Percentiles rank a stretch among this genome's conserved stretches.
phyloP scores from a whole-genome alignment of 2,329 filamentous ascomycete genomes.

The Ophiocordyceps camponoti-saundersi region DNA sequence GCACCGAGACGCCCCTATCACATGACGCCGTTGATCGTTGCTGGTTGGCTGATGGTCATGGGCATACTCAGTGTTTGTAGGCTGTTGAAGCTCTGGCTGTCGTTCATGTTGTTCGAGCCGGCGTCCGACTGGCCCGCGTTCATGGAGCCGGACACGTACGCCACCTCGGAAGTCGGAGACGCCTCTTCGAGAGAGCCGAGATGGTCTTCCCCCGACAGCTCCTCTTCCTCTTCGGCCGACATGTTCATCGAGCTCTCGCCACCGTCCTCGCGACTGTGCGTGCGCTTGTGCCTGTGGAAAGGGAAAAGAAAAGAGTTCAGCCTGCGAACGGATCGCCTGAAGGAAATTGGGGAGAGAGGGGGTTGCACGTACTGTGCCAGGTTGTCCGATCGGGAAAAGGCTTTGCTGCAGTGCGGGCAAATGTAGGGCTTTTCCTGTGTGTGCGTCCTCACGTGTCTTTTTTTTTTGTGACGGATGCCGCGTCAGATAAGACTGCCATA shows the following conservation, averaged over 20 bases:
- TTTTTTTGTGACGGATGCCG: slow-evolving; percentile 4
- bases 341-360: slow-evolving; percentile 20
- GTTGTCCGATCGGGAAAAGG: slow-evolving; percentile 96
- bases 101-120: slow-evolving; percentile 4
- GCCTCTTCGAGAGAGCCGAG: slow-evolving; percentile 66
- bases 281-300: slow-evolving; percentile 58
- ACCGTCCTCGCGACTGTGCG: slow-evolving; percentile 48
- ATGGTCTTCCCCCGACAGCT: slow-evolving; percentile 67
- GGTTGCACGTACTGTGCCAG: slow-evolving; percentile 68
- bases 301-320: slow-evolving; percentile 2
- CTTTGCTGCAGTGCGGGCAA: slow-evolving; percentile 96
- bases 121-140: slow-evolving; percentile 22
- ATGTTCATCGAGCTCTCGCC: slow-evolving; percentile 40
- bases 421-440: slow-evolving; percentile 98
- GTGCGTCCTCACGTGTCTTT: slow-evolving; percentile 95
- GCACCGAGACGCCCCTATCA: slow-evolving; percentile 9
- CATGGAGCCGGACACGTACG: slow-evolving; percentile 39
- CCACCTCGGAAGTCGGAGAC: slow-evolving; percentile 53
- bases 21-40: slow-evolving; percentile 28
- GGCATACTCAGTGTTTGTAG: slow-evolving; percentile 47
- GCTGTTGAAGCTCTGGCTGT: slow-evolving; percentile 31
- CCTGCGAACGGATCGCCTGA: slow-evolving; percentile 9
- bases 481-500: slow-evolving; percentile 7
- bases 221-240: slow-evolving; percentile 74
- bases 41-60: slow-evolving; percentile 43